Percentiles rank a stretch among this genome's conserved stretches.
Conservation (phyloP, 2,329 filamentous ascomycete genomes). For the Claviceps capensis region DNA sequence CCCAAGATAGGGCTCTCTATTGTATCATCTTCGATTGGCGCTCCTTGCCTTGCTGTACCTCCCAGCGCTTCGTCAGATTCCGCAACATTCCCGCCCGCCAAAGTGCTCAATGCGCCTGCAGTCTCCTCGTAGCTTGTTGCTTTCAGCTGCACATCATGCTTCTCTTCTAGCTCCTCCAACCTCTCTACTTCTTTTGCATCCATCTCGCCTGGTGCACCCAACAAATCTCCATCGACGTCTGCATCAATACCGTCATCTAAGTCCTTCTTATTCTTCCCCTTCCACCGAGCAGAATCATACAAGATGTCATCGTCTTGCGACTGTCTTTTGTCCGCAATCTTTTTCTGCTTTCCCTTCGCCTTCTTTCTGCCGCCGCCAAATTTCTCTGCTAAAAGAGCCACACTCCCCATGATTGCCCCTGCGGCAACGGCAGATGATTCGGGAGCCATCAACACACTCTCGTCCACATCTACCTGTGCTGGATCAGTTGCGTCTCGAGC, state of each 20-base stretch:
- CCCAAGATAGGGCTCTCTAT: slow-evolving; percentile 27
- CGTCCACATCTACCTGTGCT: background rate
- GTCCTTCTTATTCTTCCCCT: slow-evolving; percentile 26
- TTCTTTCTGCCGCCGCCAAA: slow-evolving; percentile 17
- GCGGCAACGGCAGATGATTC: slow-evolving; percentile 14
- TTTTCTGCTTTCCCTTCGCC: slow-evolving; percentile 16
- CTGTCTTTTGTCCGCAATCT: slow-evolving; percentile 25
- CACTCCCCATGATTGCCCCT: slow-evolving; percentile 13
- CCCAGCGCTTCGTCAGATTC: slow-evolving; percentile 12
- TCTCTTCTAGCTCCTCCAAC: slow-evolving; percentile 2
- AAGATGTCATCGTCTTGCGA: slow-evolving; percentile 28
- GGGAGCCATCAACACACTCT: slow-evolving; percentile 8
- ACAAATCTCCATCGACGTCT: slow-evolving; percentile 14
- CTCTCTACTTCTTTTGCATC: slow-evolving; percentile 2
- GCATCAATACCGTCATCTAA: slow-evolving; percentile 12
- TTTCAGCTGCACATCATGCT: background rate
- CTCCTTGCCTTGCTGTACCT: slow-evolving; percentile 12
- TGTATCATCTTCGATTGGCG: slow-evolving; percentile 14
- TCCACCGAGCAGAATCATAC: slow-evolving; percentile 30
- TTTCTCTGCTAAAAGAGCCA: slow-evolving; percentile 22
- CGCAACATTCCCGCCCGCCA: slow-evolving; percentile 9
- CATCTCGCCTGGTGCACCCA: slow-evolving; percentile 13
- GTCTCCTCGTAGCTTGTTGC: background rate
- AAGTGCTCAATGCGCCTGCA: slow-evolving; percentile 7
- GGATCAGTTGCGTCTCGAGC: background rate